Evolutionary conservation across 2,329 filamentous ascomycete genomes (phyloP).

Genomic region (Aspergillus felis): DNA sequence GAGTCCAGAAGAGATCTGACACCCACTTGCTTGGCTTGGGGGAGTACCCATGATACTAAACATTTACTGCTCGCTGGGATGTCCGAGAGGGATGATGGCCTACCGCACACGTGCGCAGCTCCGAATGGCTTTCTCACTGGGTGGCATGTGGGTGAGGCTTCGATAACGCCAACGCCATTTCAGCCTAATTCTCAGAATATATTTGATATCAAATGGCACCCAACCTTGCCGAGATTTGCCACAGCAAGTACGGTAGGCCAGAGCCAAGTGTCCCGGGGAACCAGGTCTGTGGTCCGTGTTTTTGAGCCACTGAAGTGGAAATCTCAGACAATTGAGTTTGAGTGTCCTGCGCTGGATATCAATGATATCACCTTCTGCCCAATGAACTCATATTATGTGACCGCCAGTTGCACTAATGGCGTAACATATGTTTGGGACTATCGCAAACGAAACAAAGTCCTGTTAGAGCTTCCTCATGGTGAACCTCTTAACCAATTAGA

Average conservation of each 20-base stretch:
- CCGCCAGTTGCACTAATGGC: conserved; percentile 59
- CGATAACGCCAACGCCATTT: conserved; percentile 35
- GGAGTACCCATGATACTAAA: conserved; percentile 32
- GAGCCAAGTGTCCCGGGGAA: conserved; percentile 30
- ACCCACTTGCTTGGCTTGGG: conserved; percentile 50
- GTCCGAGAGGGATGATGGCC: conserved; percentile 37
- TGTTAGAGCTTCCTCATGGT: conserved; percentile 52
- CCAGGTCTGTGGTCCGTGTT: conserved; percentile 50
- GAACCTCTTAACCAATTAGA: conserved; percentile 47
- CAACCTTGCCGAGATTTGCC: conserved; percentile 47
- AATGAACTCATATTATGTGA: conserved; percentile 45
- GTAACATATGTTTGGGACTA: conserved; percentile 59
- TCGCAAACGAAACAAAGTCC: conserved; percentile 42
- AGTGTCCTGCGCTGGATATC: conserved; percentile 58
- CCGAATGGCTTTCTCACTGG: conserved; percentile 50
- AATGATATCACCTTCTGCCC: conserved; percentile 56
- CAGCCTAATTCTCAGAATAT: conserved; percentile 50
- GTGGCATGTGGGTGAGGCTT: conserved; percentile 48
- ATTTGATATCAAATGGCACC: conserved; percentile 58
- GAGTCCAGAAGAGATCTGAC: conserved; percentile 29
- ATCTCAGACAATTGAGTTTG: conserved; percentile 43
- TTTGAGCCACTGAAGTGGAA: conserved; percentile 43
- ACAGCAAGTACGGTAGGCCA: conserved; percentile 46
- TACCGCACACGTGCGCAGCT: conserved; percentile 20
- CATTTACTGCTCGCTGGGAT: conserved; percentile 55